A percentile compares a stretch with the other conserved stretches of the same genome.
Evolutionary conservation across 768 basidiomycete genomes (phyloP).

Genomic region (Favolaschia claudopus): DNA sequence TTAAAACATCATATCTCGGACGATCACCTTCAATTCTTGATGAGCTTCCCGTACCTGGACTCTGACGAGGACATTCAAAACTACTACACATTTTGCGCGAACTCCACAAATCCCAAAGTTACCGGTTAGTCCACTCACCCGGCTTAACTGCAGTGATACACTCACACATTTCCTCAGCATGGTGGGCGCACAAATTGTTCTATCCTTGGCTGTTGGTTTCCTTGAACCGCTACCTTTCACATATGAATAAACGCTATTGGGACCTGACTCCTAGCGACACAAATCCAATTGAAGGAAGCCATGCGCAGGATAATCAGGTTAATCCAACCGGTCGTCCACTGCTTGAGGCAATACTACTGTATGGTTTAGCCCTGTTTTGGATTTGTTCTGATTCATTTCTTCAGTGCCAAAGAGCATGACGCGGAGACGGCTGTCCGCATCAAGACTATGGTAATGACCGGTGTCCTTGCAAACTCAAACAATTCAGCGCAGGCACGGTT

Average conservation of each 20-base stretch:
- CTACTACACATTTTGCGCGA: background rate
- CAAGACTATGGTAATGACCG: background rate
- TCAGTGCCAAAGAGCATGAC: background rate
- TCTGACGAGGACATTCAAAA: background rate
- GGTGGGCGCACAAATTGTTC: constrained; percentile 5
- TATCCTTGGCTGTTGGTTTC: constrained; percentile 10
- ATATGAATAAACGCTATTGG: background rate
- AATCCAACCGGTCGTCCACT: background rate
- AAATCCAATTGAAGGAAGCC: constrained; percentile 1
- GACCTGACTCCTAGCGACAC: constrained; percentile 2
- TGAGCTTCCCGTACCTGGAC: background rate
- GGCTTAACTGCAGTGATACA: background rate
- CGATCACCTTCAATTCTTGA: background rate
- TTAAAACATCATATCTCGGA: background rate
- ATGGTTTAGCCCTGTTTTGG: background rate
- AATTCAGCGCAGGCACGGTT: background rate
- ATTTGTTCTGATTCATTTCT: background rate
- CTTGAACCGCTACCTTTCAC: background rate
- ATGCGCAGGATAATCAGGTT: constrained; percentile 5
- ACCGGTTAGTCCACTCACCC: background rate
- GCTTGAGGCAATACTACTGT: background rate
- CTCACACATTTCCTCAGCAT: background rate
- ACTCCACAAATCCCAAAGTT: background rate
- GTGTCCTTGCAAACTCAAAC: background rate
- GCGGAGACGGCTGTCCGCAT: background rate